Conservation (phyloP, 768 basidiomycete genomes). For the Suillus plorans region DNA sequence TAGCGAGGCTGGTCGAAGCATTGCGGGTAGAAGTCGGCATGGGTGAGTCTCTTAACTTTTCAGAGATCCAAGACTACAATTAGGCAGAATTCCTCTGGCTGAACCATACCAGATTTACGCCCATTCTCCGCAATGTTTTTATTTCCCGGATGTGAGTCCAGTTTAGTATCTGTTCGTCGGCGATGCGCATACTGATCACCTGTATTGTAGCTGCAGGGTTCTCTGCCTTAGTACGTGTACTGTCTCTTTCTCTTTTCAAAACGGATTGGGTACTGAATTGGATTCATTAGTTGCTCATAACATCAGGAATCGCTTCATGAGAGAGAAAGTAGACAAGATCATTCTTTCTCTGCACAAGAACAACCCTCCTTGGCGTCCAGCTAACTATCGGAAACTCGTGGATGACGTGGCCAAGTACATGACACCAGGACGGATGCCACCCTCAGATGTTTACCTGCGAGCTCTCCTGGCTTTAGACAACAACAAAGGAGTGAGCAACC, state of each 20-base stretch:
- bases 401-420: constrained; percentile 5
- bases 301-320: constrained; percentile 7
- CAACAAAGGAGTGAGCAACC: constrained; percentile 14
- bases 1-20: constrained; percentile 27
- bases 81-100: constrained; percentile 5
- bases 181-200: constrained; percentile 1
- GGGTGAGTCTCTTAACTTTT: constrained; percentile 20
- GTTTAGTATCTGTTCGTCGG: not conserved
- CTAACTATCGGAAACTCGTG: constrained; percentile 13
- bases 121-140: constrained; percentile 36
- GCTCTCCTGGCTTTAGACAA: constrained; percentile 16
- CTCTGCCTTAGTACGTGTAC: constrained; percentile 46
- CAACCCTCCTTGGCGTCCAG: constrained; percentile 5
- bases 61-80: not conserved
- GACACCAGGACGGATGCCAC: not conserved
- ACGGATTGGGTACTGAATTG: constrained; percentile 15
- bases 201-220: constrained; percentile 40
- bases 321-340: constrained; percentile 4
- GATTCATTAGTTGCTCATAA: constrained; percentile 36
- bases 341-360: constrained; percentile 14
- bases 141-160: constrained; percentile 47
- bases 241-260: not conserved
- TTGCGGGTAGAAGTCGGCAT: constrained; percentile 28
- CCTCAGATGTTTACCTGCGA: constrained; percentile 12
- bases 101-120: constrained; percentile 14